Evolutionary conservation across 148 eudicot species (phyloP).

Genomic region (Gaultheria prostrata): DNA sequence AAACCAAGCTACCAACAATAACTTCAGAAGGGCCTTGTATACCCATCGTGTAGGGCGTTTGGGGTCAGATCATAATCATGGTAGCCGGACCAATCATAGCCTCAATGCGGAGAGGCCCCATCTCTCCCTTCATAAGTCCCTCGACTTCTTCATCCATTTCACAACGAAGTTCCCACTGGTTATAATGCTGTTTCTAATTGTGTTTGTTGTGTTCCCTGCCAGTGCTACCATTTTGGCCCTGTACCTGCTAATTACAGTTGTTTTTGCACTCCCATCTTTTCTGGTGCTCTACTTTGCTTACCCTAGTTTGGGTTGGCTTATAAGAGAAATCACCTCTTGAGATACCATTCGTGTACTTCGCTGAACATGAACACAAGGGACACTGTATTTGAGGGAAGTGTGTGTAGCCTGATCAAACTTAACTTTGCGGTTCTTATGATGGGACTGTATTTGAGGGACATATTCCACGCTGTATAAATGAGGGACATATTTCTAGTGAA

Average conservation of each 20-base stretch:
- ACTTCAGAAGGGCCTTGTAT: constrained; percentile 25
- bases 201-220: constrained; percentile 40
- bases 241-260: constrained; percentile 40
- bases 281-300: constrained; percentile 49
- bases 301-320: constrained; percentile 46
- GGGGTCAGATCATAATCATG: constrained; percentile 14
- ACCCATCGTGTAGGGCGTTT: constrained; percentile 24
- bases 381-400: no score
- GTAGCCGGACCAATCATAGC: constrained; percentile 8
- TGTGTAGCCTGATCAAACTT: no score
- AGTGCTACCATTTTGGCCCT: constrained; percentile 40
- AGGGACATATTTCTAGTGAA: not conserved
- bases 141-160: constrained; percentile 44
- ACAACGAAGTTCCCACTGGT: constrained; percentile 46
- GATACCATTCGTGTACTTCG: constrained; percentile 5
- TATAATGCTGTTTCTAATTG: constrained; percentile 34
- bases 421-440: not conserved
- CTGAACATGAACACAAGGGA: not conserved
- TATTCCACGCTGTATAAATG: not conserved
- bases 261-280: constrained; percentile 46
- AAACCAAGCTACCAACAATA: constrained; percentile 20
- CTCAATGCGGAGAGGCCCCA: constrained; percentile 34
- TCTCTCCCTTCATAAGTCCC: constrained; percentile 39
- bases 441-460: not conserved
- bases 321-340: constrained; percentile 50